A percentile compares a stretch with the other conserved stretches of the same genome.
Evolutionary conservation across 1,284 basidiomycete genomes (phyloP).

Genomic region (Cystobasidium sp.): DNA sequence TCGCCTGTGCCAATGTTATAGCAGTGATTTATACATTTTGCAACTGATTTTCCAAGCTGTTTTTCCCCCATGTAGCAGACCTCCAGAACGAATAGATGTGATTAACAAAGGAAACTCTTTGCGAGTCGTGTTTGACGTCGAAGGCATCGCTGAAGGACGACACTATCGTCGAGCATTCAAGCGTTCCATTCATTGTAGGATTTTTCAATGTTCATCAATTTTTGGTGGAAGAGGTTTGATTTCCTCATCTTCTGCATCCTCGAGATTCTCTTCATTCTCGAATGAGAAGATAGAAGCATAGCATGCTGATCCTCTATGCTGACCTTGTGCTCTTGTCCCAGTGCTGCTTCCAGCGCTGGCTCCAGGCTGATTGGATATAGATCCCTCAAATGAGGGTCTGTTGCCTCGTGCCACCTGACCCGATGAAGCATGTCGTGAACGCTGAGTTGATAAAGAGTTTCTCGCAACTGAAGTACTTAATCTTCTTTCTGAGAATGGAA

Average conservation of each 20-base stretch:
- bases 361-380: too few species aligned
- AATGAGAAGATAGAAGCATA: slow-evolving; percentile 26
- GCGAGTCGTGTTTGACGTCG: too few species aligned
- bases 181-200: neutral
- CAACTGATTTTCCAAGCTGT: too few species aligned
- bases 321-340: neutral
- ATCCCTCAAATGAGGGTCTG: neutral
- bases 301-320: slow-evolving; percentile 20
- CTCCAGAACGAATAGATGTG: too few species aligned
- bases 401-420: neutral
- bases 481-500: slow-evolving; percentile 29
- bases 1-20: too few species aligned
- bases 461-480: slow-evolving; percentile 32
- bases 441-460: neutral
- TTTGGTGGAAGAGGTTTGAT: neutral
- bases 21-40: too few species aligned
- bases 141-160: too few species aligned
- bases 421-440: slow-evolving; percentile 17
- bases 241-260: slow-evolving; percentile 16
- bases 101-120: too few species aligned
- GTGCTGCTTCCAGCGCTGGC: too few species aligned
- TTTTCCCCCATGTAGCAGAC: too few species aligned
- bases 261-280: slow-evolving; percentile 6
- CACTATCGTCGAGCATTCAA: too few species aligned
- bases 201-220: neutral